Percentiles rank a stretch among this genome's conserved stretches.
phyloP scores from a whole-genome alignment of 768 basidiomycete species.

The Lanmaoa pseudosensibilis region DNA sequence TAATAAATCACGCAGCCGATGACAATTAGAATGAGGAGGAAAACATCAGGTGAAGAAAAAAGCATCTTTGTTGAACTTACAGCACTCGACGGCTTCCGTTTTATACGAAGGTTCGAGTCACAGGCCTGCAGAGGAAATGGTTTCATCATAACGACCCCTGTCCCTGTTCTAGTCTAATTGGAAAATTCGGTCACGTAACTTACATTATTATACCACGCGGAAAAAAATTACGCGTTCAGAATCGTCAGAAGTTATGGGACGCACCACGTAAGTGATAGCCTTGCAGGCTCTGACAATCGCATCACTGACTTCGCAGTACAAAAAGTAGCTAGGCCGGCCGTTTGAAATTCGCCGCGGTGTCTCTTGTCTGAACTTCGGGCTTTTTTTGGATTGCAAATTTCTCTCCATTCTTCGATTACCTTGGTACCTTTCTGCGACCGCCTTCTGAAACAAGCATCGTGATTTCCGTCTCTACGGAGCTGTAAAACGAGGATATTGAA shows the following conservation, averaged over 20 bases:
- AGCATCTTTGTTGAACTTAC: constrained; percentile 13
- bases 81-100: neutral
- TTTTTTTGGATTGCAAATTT: constrained; percentile 22
- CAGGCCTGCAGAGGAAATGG: constrained; percentile 5
- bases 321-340: constrained; percentile 4
- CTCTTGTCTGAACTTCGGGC: constrained; percentile 18
- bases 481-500: constrained; percentile 8
- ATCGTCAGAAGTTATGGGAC: constrained; percentile 7
- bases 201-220: constrained; percentile 6
- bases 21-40: constrained; percentile 8
- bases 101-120: constrained; percentile 16
- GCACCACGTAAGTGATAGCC: constrained; percentile 29
- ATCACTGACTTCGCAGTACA: constrained; percentile 13
- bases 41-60: neutral
- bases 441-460: constrained; percentile 15
- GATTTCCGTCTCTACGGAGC: constrained; percentile 6
- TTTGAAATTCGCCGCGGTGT: constrained; percentile 30
- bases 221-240: constrained; percentile 14
- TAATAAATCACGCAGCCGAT: constrained; percentile 14
- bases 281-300: constrained; percentile 21
- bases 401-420: constrained; percentile 18
- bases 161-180: constrained; percentile 14
- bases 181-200: neutral
- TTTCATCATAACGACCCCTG: constrained; percentile 11
- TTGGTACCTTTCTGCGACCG: constrained; percentile 9